Conservation (phyloP, 75 land plant species). For the Chamaecyparis obtusa region DNA sequence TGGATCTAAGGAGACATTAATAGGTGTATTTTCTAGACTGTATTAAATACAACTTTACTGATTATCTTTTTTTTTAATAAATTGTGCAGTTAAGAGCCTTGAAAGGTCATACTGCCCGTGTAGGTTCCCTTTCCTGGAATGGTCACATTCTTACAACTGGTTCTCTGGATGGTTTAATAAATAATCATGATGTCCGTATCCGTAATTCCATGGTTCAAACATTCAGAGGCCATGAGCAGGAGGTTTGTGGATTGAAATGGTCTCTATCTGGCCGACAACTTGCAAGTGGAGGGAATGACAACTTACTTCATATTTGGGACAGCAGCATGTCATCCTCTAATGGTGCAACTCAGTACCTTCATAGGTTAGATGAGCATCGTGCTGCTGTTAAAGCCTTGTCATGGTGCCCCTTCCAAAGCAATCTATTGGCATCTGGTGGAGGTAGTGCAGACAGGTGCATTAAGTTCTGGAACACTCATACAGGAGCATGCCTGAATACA, state of each 20-base stretch:
- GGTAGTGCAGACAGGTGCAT: conserved; percentile 52
- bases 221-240: conserved; percentile 54
- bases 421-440: conserved; percentile 59
- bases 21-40: background rate
- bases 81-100: conserved; percentile 52
- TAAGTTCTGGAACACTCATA: conserved; percentile 69
- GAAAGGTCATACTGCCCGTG: conserved; percentile 62
- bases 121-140: conserved; percentile 75
- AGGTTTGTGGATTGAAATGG: conserved; percentile 83
- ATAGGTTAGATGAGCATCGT: conserved; percentile 63
- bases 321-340: conserved; percentile 32
- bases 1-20: background rate
- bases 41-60: background rate
- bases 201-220: conserved; percentile 41
- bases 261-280: conserved; percentile 61
- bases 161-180: conserved; percentile 54
- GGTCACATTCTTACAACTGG: conserved; percentile 76
- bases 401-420: conserved; percentile 84
- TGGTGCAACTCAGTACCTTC: conserved; percentile 43
- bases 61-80: background rate
- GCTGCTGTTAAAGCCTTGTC: conserved; percentile 80
- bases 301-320: conserved; percentile 72
- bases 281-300: conserved; percentile 84
- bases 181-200: conserved; percentile 67
- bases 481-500: conserved; percentile 68